Evolutionary conservation across 306 rosid genomes (phyloP).

Genomic region (Phaseolus lunatus): DNA sequence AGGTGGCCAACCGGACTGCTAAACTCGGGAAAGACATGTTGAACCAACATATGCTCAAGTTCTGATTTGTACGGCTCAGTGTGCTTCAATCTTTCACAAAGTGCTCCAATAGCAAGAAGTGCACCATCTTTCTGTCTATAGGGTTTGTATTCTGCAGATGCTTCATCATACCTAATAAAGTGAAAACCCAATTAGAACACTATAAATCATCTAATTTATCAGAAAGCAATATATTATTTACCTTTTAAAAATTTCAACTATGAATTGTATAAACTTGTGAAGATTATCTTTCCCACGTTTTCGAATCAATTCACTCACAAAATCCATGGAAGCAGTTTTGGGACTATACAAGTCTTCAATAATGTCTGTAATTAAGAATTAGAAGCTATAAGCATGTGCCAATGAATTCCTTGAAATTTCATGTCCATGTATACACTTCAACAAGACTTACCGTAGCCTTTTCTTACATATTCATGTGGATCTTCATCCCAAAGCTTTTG

Average conservation of each 20-base stretch:
- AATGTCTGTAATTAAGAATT: conserved; percentile 64
- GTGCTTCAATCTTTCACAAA: conserved; percentile 91
- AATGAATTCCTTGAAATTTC: neutral
- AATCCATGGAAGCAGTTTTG: conserved; percentile 94
- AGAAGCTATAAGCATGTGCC: conserved; percentile 38
- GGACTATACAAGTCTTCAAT: conserved; percentile 97
- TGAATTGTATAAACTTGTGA: conserved; percentile 80
- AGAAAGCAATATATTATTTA: conserved; percentile 42
- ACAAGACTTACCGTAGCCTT: conserved; percentile 90
- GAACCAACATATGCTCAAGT: conserved; percentile 96
- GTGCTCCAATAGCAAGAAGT: conserved; percentile 98
- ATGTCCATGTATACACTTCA: conserved; percentile 31
- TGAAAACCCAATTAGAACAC: conserved; percentile 19
- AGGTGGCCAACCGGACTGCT: conserved; percentile 94
- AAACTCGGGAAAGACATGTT: conserved; percentile 97
- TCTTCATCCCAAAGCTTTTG: conserved; percentile 98
- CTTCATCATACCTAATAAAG: conserved; percentile 78
- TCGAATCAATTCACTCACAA: conserved; percentile 91
- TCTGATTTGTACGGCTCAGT: conserved; percentile 93
- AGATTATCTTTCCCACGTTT: conserved; percentile 96
- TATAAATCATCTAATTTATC: conserved; percentile 6
- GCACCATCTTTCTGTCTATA: conserved; percentile 96
- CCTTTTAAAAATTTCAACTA: conserved; percentile 85
- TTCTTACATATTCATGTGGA: conserved; percentile 96
- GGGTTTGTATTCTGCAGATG: conserved; percentile 77